Conservation (phyloP, 2,329 filamentous ascomycete species). For the Trichoderma breve region DNA sequence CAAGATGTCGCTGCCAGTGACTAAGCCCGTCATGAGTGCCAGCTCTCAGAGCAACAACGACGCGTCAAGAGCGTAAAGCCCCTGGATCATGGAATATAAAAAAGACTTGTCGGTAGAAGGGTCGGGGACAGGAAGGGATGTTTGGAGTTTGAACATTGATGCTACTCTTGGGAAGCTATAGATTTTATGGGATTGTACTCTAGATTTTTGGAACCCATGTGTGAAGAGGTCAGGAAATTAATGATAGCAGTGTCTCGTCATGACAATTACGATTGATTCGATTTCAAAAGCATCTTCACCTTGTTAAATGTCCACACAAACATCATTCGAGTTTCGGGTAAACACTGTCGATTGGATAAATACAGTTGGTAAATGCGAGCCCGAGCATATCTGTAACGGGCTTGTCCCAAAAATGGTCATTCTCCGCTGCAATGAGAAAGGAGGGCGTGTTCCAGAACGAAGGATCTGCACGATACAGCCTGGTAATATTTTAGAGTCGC, state of each 20-base stretch:
- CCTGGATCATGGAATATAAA: not conserved
- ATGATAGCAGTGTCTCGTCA: conserved; percentile 9
- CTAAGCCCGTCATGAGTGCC: conserved; percentile 68
- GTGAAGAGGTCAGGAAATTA: conserved; percentile 9
- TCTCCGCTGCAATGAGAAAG: not conserved
- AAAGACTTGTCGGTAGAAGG: not conserved
- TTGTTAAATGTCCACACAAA: not conserved
- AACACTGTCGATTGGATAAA: not conserved
- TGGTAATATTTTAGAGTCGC: not conserved
- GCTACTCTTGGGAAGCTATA: conserved; percentile 16
- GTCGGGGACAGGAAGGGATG: not conserved
- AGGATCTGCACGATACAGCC: conserved; percentile 8
- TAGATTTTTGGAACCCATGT: conserved; percentile 11
- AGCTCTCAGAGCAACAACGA: conserved; percentile 87
- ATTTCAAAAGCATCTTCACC: not conserved
- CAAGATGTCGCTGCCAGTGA: conserved; percentile 65
- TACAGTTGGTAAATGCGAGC: not conserved
- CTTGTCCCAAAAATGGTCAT: not conserved
- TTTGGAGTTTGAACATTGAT: conserved; percentile 15
- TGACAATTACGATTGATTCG: conserved; percentile 1
- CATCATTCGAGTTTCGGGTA: not conserved
- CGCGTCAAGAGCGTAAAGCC: conserved; percentile 55
- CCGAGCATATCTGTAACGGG: not conserved
- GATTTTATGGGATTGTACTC: conserved; percentile 18
- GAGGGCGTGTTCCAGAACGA: conserved; percentile 3